phyloP scores from a whole-genome alignment of 2,329 filamentous ascomycete genomes.

The Fusarium zealandicum region DNA sequence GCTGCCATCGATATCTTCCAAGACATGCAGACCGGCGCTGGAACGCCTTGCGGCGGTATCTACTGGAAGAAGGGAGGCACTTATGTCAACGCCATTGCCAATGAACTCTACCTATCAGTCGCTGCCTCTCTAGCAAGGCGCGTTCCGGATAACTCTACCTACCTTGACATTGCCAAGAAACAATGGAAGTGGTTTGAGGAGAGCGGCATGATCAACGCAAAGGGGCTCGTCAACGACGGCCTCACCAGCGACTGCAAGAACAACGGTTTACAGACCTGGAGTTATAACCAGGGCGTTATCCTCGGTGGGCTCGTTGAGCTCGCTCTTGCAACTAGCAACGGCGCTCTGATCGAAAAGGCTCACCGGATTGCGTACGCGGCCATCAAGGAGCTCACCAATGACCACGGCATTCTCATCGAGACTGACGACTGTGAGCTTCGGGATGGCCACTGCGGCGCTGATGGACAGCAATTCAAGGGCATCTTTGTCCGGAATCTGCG shows the following conservation, averaged over 20 bases:
- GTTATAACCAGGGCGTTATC: slow-evolving; percentile 67
- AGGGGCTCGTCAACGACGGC: slow-evolving; percentile 62
- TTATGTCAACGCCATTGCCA: slow-evolving; percentile 63
- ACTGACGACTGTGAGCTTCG: slow-evolving; percentile 46
- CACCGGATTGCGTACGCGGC: slow-evolving; percentile 60
- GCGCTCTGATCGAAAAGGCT: slow-evolving; percentile 52
- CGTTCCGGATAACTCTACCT: slow-evolving; percentile 49
- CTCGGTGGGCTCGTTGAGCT: slow-evolving; percentile 64
- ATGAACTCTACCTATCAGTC: slow-evolving; percentile 64
- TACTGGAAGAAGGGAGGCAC: slow-evolving; percentile 62
- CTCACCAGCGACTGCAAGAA: slow-evolving; percentile 57
- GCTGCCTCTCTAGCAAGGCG: slow-evolving; percentile 62
- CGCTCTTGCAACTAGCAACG: slow-evolving; percentile 52
- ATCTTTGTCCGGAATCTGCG: slow-evolving; percentile 71
- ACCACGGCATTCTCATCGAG: slow-evolving; percentile 55
- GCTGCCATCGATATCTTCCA: slow-evolving; percentile 61
- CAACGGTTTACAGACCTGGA: slow-evolving; percentile 58
- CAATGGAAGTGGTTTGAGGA: slow-evolving; percentile 62
- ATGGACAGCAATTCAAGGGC: slow-evolving; percentile 74
- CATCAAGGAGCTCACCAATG: slow-evolving; percentile 53
- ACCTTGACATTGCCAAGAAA: slow-evolving; percentile 57
- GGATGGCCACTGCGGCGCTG: slow-evolving; percentile 50
- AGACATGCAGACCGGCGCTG: slow-evolving; percentile 60
- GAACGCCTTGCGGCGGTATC: slow-evolving; percentile 60
- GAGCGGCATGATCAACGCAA: slow-evolving; percentile 59